Evolutionary conservation across 441 rosid species (phyloP).

Genomic region (Cnidoscolus chayamansa): DNA sequence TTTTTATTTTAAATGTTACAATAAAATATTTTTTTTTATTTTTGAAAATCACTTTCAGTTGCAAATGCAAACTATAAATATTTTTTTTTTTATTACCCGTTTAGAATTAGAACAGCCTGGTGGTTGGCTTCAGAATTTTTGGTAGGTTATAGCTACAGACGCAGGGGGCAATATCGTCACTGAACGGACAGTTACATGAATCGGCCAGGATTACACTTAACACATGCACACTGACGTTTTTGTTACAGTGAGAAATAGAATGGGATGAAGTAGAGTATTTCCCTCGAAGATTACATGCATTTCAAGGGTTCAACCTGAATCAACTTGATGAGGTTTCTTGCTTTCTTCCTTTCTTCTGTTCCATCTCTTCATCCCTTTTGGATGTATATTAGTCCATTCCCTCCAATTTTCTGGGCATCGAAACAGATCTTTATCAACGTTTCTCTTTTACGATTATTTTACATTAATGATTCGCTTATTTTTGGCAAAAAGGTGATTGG

Average conservation of each 20-base stretch:
- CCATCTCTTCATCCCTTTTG: neutral
- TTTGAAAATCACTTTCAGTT: too few relatives aligned
- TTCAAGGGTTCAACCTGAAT: neutral
- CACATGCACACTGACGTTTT: too few relatives aligned
- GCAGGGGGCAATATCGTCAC: conserved; percentile 7
- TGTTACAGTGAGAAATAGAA: neutral
- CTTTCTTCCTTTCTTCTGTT: neutral
- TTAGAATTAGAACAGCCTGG: too few relatives aligned
- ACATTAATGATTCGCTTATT: neutral
- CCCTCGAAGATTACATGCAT: conserved; percentile 20
- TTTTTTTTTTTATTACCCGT: too few relatives aligned
- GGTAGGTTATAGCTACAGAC: too few relatives aligned
- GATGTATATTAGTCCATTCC: neutral
- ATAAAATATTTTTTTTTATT: too few relatives aligned
- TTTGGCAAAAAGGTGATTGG: conserved; percentile 1
- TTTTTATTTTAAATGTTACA: too few relatives aligned
- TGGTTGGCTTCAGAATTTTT: too few relatives aligned
- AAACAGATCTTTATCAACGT: neutral
- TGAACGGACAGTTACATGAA: neutral
- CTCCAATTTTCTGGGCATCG: neutral
- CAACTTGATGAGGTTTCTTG: neutral
- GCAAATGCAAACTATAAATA: too few relatives aligned
- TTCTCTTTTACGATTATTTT: neutral
- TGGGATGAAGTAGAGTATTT: neutral
- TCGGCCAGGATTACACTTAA: neutral